Evolutionary conservation across 495 filamentous ascomycete genomes (phyloP), one percentile per base, ranked within the genome.

Genomic region (Pseudoneurospora amorphoporcata): DNA sequence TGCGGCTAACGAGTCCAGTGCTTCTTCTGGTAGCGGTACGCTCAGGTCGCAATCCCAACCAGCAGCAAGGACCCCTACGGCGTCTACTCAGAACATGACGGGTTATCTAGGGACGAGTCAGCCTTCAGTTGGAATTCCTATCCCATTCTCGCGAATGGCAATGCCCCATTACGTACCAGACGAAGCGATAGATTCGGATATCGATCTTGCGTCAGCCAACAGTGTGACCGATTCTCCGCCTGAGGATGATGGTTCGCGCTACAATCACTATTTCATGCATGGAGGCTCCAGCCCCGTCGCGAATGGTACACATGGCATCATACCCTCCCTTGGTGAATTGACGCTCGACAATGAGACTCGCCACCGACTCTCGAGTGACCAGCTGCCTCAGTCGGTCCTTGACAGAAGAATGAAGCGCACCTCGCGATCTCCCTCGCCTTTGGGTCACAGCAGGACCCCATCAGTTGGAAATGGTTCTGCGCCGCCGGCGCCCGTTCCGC

Each of bases 11-110:
- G 85, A 86, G 19, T 72, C 83, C n/a, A 81, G 78, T 17, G 70
- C 78, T 70, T 75, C 77, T 38, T 71, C 77, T 71, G 80, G 81
- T 68, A 83, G 80, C 47, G 85, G 84, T 71, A 74, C 84, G 32
- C 77, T 87, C 73, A 83, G 87, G 72, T 88, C 87, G 68, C 87
- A 88, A 76, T 88, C 87, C 39, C 87, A 88, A 75, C 87, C 87
- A 70, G 86, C 87, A 7, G 82, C 83, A 43, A 82, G 87, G 45
- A 83, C 82, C 8, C 74, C 81, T 3, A 78, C 79, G 75, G 69
- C 74, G 37, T 40, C 72, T 16, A 65, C 77, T 14, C 75, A 73
- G 23, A 37, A 72, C 5, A 70, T 73, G 47, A 35, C 71, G 45
- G 75, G 69, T 14, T 83, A 74, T 70, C 74, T 53, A 38, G 75